Evolutionary conservation across 225 moss, liverwort and hornwort species (phyloP), one percentile per base, ranked within the genome.

Genomic region (Neckera pumila): DNA sequence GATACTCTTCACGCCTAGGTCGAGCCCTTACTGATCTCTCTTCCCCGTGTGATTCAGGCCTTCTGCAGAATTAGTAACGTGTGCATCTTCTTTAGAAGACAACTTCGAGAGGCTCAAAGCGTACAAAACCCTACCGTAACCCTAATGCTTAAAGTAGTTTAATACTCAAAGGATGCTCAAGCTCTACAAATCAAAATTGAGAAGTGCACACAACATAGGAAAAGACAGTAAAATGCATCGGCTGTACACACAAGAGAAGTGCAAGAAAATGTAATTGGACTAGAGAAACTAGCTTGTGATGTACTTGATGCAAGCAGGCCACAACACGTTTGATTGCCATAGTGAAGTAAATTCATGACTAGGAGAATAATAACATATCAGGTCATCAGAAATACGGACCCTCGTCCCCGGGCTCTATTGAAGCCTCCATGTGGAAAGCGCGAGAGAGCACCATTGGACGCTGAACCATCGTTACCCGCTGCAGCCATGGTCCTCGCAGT

Each of bases 1-100:
- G 93, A 74, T 96, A 81, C 85, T 96, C 94, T 33, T 94, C 95
- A 33, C 79, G 89, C 84, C 82, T 80, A 84, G 84, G 59, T 58
- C 91, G 88, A 63, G 90, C 70, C 83, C 90, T 93, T 49, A 89
- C 94, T 76, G 90, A 79, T 75, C 94, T 92, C 88, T 83, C 88
- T 26, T 87, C 88, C 67, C 34, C 34, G 62, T 81, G 75, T 63
- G 76, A 47, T 63, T 85, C 87, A 71, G 69, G 53, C 86, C 86
- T 45, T 83, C 88, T 94, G 92, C 80, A 91, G 26, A 70, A 88
- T 84, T 21, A 12, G 59, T 43, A 47, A 43, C 65, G 11, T 43
- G 59, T 23, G 62, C 38, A 87, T 58, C 72, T 45, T 54, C 54
- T 60, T 78, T 11, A 79, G 27, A 25, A 79, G 30, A 69, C 60